Base-by-base conservation (phyloP, 805 yeast genomes). In the Trichomonascus vanleenenianus region DNA sequence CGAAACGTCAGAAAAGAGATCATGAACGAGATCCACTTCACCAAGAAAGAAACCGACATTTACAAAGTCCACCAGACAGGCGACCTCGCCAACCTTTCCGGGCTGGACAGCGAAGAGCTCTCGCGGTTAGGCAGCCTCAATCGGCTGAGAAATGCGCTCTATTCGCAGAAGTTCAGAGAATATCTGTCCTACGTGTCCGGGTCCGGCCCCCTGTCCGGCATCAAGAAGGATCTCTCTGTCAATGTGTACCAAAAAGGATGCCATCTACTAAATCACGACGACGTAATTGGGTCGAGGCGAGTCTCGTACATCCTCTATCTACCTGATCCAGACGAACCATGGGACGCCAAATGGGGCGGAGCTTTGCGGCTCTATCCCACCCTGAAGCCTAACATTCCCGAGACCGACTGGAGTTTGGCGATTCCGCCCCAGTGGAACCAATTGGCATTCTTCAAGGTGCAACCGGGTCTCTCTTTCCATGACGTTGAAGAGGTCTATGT, bases 401-500 rank as follows among this genome's bases (percentile, higher is more conserved):
- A 75, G 49, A 73, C 94, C 1, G 97, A 91, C 65, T 78, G 67
- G 52, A 66, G 74, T 27, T 71, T 73, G 22, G 79, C 80, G 55
- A 68, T 93, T 32, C 83, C 87, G 0, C 98, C 98, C 1, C 94
- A 85, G 54, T 93, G 93, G 72, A 93, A 93, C 61, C 97, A 93
- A 64, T 82, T 93, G 59, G 96, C 97, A 0, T 86, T 93, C 59
- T 93, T 93, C 72, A 83, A 84, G 3, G 97, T 93, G 11, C 93
- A 88, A 60, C 99, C 98, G 0, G 99, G 98, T 0, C 75, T 83
- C 41, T 85, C 96, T 1, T 93, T 93, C 74, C 99, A 93, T 63
- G 98, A 94, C 57, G 99, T 93, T 10, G 97, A 94, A 66, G 98
- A 93, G 63, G 98, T 94, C 1, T 75, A 82, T 50, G 95, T 81